Conservation (phyloP, 129 eudicot genomes). For the sunflower (Helianthus annuus) region DNA sequence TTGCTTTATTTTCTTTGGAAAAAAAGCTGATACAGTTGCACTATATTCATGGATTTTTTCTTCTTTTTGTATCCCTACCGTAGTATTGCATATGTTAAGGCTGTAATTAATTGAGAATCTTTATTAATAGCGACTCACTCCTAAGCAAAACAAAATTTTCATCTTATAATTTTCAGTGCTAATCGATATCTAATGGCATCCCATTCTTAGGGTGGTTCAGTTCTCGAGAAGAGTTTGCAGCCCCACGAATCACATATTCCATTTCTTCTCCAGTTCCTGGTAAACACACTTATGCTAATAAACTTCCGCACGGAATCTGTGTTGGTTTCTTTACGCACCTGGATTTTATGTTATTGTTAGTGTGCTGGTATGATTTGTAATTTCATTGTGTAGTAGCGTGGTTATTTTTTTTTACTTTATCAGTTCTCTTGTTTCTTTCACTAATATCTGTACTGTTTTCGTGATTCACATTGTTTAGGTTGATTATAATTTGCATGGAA, state of each 20-base stretch:
- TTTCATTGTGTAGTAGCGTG: background rate
- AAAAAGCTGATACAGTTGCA: constrained; percentile 3
- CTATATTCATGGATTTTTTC: background rate
- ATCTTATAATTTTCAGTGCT: background rate
- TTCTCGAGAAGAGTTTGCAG: constrained; percentile 75
- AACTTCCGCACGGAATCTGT: background rate
- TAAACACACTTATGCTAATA: constrained; percentile 30
- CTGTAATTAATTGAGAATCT: background rate
- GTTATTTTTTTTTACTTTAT: background rate
- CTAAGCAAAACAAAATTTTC: constrained; percentile 1
- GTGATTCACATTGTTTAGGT: constrained; percentile 38
- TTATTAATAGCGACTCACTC: background rate
- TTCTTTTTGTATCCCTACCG: background rate
- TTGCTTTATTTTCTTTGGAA: background rate
- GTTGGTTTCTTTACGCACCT: constrained; percentile 13
- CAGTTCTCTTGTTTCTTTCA: constrained; percentile 12
- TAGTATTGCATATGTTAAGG: constrained; percentile 1
- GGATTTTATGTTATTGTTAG: constrained; percentile 23
- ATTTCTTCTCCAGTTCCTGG: constrained; percentile 94
- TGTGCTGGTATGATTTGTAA: constrained; percentile 9
- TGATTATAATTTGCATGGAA: constrained; percentile 89
- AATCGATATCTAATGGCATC: constrained; percentile 20
- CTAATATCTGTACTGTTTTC: background rate
- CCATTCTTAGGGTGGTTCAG: constrained; percentile 64
- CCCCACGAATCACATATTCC: constrained; percentile 98